These are phyloP conservation scores for Guillardia theta DNA, from an alignment of 78 protist genomes.

Conservation along the genomic window DNA sequence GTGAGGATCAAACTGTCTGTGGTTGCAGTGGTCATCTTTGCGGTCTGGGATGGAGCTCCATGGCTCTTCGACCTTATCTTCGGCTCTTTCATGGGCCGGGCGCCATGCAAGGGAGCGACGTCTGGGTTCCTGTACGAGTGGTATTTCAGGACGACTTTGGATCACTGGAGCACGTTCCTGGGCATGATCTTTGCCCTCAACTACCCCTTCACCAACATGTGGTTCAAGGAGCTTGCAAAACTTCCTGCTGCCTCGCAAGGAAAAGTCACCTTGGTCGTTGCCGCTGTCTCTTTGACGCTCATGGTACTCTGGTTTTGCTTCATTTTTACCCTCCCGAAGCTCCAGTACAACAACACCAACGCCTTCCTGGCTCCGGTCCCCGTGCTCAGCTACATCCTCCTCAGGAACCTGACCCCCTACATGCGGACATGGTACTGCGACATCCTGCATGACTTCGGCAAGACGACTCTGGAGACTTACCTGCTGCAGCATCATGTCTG, in stretches of 20 bases:
- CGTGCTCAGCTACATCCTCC: constrained; percentile 7
- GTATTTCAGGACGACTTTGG: constrained; percentile 59
- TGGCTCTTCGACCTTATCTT: not conserved
- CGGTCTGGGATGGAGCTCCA: not conserved
- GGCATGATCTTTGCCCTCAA: constrained; percentile 40
- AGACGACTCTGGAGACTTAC: constrained; percentile 65
- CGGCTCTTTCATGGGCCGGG: not conserved
- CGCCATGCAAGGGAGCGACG: not conserved
- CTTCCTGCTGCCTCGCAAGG: not conserved
- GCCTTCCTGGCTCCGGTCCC: not conserved
- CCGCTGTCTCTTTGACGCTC: not conserved
- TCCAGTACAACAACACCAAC: constrained; percentile 52
- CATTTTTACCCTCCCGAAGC: not conserved
- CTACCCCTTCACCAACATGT: not conserved
- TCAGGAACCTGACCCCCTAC: constrained; percentile 46
- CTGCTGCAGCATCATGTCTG: constrained; percentile 21
- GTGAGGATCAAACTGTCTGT: constrained; percentile 36
- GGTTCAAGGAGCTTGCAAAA: not conserved
- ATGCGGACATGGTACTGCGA: constrained; percentile 19
- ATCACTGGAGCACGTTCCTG: constrained; percentile 33
- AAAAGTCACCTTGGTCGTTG: no score
- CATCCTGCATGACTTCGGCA: constrained; percentile 47
- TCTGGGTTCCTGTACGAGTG: not conserved
- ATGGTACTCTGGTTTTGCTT: not conserved
- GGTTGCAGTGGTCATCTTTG: not conserved